Evolutionary conservation across 116 monocot species (phyloP).

Genomic region (Dioscorea cayenensis): DNA sequence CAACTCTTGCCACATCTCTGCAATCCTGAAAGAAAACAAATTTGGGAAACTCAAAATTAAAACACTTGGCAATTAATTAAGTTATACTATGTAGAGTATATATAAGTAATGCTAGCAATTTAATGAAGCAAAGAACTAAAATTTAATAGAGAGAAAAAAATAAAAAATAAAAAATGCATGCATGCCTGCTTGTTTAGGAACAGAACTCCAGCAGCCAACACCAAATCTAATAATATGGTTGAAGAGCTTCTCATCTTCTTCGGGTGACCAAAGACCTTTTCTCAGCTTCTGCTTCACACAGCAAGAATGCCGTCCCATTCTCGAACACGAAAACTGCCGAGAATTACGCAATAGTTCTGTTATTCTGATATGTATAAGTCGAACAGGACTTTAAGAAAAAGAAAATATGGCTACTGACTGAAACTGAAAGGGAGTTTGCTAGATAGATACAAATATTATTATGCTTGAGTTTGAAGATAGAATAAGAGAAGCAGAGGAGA

Average conservation of each 20-base stretch:
- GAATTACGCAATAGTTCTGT: background rate
- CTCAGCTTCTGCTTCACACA: constrained; percentile 35
- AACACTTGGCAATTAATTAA: no score
- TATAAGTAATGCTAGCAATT: no score
- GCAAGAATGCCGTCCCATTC: constrained; percentile 25
- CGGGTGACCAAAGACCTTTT: constrained; percentile 52
- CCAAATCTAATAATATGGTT: constrained; percentile 38
- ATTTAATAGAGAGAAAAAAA: no score
- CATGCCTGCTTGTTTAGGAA: constrained; percentile 36
- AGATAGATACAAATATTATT: constrained; percentile 7
- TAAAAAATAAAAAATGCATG: no score
- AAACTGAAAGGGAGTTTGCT: background rate
- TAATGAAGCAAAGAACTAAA: no score
- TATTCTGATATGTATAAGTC: background rate
- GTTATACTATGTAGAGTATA: no score
- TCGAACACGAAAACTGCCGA: background rate
- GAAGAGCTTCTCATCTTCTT: constrained; percentile 49
- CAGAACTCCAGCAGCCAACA: constrained; percentile 41
- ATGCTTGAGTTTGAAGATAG: constrained; percentile 51
- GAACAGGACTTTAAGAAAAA: background rate
- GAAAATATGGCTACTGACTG: background rate
- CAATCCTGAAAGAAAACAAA: constrained; percentile 13
- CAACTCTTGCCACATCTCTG: constrained; percentile 40
- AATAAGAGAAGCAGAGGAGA: constrained; percentile 13
- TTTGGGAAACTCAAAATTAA: background rate